Evolutionary conservation across 73 alveolate species (phyloP), one percentile per base, ranked within the genome.

Genomic region (Symbiodinium pilosum): DNA sequence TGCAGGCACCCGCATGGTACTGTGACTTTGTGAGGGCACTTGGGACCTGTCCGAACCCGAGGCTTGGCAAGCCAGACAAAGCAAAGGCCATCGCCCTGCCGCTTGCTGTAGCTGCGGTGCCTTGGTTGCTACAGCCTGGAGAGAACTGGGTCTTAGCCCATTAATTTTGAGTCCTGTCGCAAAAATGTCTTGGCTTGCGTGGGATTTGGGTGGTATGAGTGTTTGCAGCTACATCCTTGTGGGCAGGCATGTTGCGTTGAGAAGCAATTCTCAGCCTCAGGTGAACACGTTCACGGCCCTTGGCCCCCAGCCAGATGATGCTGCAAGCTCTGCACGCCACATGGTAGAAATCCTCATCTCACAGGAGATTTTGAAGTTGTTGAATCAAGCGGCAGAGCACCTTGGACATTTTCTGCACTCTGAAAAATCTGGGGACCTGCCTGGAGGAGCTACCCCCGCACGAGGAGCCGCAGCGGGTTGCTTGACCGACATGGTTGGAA

Each of bases 71-170:
- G 81, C 81, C 81, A 14, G 81, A 14, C 81, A 64, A n/a, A 64
- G 81, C 81, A 26, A 64, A 64, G 81, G 81, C 81, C 81, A 64
- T 64, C 38, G 81, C 81, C 81, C 81, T 64, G 81, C 81, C 81
- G 81, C 81, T 64, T 64, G 81, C 81, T 28, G 81, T 64, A 64
- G 81, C 81, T 20, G 81, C 81, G 30, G 81, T 38, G 12, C 20
- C 81, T 64, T 28, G 81, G 81, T 24, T 24, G 39, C 3, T 14
- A 47, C 21, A 47, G 59, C 59, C 14, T 47, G 21, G 59, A 6
- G 59, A 47, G 59, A 47, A 14, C 59, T 6, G 59, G 59, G 59
- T n/a, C n/a, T n/a, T n/a, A n/a, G n/a, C n/a, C n/a, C n/a, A n/a
- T n/a, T n/a, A n/a, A n/a, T n/a, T n/a, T n/a, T n/a, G n/a, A n/a